Base-by-base conservation (phyloP, 805 yeast species). In the Saccharomycopsis oosterbeekiorum region DNA sequence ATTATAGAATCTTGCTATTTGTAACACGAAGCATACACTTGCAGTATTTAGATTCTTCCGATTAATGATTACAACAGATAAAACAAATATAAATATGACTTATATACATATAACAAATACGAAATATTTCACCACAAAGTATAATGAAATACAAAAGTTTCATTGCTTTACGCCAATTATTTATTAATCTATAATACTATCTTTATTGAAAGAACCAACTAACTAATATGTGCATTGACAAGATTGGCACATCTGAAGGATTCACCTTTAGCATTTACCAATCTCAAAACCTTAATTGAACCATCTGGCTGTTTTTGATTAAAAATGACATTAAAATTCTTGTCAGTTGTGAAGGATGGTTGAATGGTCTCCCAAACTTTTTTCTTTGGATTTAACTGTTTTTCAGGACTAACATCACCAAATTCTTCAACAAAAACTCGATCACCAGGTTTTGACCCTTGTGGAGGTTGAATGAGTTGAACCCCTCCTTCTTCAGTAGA, bases 311-410 rank as follows among this genome's bases (percentile, higher is more conserved):
- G 86, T 70, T 86, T 86, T 21, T 47, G 34, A 47, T 47, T 47
- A 80, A 83, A 93, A 64, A 89, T 80, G 53, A 93, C 97, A 70
- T 88, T 88, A 62, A 85, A 80, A 57, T 78, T 76, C 50, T 84
- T 94, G 67, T 79, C 84, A 37, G 98, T 93, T 62, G 93, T 78
- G 80, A 94, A 92, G 64, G 81, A 79, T 59, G 97, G 98, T 80
- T 94, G 99, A 66, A 88, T 79, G 59, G 92, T 82, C 81, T 94
- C 99, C 96, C 97, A 94, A 65, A 92, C 80, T 82, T 94, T 94
- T 88, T 94, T 94, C 86, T 94, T 94, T 69, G 99, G 98, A 78
- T 93, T 93, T 75, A 94, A 80, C 71, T 85, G 93, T 70, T 89
- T 83, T 76, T 91, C 96, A 67, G 99, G 98, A 60, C 83, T 84